phyloP scores from a whole-genome alignment of 129 eudicot genomes.

The Flaveria trinervia region DNA sequence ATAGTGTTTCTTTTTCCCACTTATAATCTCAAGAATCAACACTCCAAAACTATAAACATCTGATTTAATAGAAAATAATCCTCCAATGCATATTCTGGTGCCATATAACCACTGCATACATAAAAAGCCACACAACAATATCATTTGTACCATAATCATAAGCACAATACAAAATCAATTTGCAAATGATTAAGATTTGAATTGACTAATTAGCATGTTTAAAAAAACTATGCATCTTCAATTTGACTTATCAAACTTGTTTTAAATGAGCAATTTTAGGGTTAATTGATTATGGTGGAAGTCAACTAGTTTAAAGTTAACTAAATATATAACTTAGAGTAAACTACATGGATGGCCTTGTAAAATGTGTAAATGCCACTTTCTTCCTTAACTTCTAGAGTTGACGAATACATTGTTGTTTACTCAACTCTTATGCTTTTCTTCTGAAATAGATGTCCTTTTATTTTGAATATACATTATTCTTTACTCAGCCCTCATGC shows the following conservation, averaged over 20 bases:
- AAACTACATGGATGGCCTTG: too few species aligned
- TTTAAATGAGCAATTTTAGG: neutral
- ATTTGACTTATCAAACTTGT: neutral
- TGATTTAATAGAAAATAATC: slow-evolving; percentile 45
- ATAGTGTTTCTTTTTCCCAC: slow-evolving; percentile 55
- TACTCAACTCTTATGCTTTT: too few species aligned
- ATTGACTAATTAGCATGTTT: too few species aligned
- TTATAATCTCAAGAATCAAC: slow-evolving; percentile 44
- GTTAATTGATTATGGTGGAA: too few species aligned
- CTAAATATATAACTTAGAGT: too few species aligned
- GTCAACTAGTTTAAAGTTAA: too few species aligned
- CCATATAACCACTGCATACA: slow-evolving; percentile 48
- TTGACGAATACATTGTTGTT: too few species aligned
- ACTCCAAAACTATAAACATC: slow-evolving; percentile 55
- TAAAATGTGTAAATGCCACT: too few species aligned
- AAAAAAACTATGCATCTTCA: neutral
- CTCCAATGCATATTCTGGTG: slow-evolving; percentile 52
- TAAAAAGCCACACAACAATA: neutral
- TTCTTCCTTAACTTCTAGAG: too few species aligned
- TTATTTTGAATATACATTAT: too few species aligned
- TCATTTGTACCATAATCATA: neutral
- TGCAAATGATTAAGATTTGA: neutral
- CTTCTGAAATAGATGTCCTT: too few species aligned
- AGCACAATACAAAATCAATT: neutral
- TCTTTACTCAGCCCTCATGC: too few species aligned